Percentiles rank a stretch among this genome's conserved stretches.
These are phyloP conservation scores for Fusarium clavum DNA, from an alignment of 2,329 filamentous ascomycete genomes.

Conservation along the genomic window DNA sequence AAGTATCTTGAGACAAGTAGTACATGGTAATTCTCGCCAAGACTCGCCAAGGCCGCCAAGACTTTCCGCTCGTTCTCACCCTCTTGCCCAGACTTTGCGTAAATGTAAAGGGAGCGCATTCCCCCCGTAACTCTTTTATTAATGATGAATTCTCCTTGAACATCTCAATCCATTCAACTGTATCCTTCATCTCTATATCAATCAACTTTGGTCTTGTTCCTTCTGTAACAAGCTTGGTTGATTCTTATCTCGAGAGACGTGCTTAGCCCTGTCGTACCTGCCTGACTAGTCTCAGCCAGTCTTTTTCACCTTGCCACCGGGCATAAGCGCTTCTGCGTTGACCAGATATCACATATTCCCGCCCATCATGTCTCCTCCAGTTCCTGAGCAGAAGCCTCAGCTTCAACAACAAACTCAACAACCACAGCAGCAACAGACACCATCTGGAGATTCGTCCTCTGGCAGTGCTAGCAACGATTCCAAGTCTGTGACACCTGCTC, in stretches of 20 bases:
- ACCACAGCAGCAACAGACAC: conserved; percentile 38
- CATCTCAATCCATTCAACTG: conserved; percentile 37
- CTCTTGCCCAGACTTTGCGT: conserved; percentile 50
- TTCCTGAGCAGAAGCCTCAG: conserved; percentile 43
- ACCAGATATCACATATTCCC: conserved; percentile 36
- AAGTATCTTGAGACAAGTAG: conserved; percentile 13
- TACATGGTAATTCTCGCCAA: conserved; percentile 47
- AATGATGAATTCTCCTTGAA: conserved; percentile 39
- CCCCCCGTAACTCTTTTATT: conserved; percentile 45
- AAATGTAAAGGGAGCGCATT: conserved; percentile 54
- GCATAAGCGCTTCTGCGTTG: conserved; percentile 26
- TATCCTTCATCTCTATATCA: conserved; percentile 11
- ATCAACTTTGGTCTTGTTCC: conserved; percentile 13
- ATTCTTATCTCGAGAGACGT: not conserved
- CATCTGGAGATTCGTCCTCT: conserved; percentile 48
- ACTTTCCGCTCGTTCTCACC: conserved; percentile 54
- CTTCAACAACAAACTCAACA: conserved; percentile 41
- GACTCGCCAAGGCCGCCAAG: conserved; percentile 53
- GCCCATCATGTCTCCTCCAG: conserved; percentile 50
- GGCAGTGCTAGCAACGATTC: conserved; percentile 60
- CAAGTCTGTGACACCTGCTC: conserved; percentile 65
- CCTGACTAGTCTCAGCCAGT: conserved; percentile 30
- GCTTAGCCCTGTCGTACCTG: conserved; percentile 18
- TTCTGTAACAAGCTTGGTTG: conserved; percentile 1
- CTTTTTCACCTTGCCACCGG: conserved; percentile 4